Evolutionary conservation across 495 filamentous ascomycete genomes (phyloP), one percentile per base, ranked within the genome.

Genomic region (Aspergillus sclerotiicarbonarius): DNA sequence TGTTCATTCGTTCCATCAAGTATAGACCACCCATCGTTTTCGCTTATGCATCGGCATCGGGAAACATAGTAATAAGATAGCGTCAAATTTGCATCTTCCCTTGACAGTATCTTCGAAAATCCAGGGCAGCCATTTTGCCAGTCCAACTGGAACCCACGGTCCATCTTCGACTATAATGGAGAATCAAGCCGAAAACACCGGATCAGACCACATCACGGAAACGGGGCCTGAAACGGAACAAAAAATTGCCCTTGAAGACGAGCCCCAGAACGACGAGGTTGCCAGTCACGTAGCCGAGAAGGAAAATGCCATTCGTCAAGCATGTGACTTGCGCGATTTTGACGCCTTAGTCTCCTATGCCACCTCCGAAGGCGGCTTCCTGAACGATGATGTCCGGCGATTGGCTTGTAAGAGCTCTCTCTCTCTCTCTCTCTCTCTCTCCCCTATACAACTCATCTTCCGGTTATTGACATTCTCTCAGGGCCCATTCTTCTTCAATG

Each of bases 401-500:
- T 78, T 82, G 72, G 92, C 90, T 65, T 98, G 94, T 96, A 82
- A 78, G 91, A 25, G 85, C 54, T 45, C n/a, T n/a, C n/a, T n/a
- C n/a, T n/a, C n/a, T n/a, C n/a, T n/a, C n/a, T n/a, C n/a, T n/a
- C n/a, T n/a, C n/a, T n/a, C n/a, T n/a, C n/a, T n/a, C n/a, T n/a
- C 32, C 59, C 45, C 47, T 31, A 32, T 54, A 58, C 54, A 32
- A 3, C 29, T 45, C 25, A 0, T 30, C 20, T 35, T 10, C 41
- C 30, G n/a, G 37, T 13, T 15, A 20, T 45, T 67, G 59, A 61
- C 49, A 32, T 21, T 13, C 33, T 39, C 39, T 54, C 53, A 96
- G 91, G 91, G 92, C 90, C 90, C 10, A 68, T 92, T 31, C 75
- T 96, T 6, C 77, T 96, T n/a, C 88, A 87, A 19, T 84, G 80